phyloP scores from a whole-genome alignment of 345 rosid species.

The Rhodomyrtus tomentosa region DNA sequence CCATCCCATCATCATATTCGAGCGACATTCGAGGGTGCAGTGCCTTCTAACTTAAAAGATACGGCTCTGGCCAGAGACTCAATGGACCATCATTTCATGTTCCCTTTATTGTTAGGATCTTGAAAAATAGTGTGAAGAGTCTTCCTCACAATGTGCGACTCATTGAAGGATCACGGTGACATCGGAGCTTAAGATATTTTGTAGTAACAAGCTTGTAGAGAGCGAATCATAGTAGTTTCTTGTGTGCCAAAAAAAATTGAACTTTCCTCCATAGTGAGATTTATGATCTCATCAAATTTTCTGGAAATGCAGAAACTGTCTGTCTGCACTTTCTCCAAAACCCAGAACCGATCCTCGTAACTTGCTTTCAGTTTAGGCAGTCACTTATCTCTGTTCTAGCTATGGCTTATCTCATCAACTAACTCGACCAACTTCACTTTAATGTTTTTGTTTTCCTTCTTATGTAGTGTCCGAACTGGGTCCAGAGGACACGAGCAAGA shows the following conservation, averaged over 20 bases:
- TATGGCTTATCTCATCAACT: background rate
- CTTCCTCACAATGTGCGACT: background rate
- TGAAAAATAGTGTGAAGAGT: background rate
- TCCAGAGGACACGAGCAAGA: conserved; percentile 70
- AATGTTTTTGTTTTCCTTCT: background rate
- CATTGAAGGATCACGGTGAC: background rate
- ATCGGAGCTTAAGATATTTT: background rate
- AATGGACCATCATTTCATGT: background rate
- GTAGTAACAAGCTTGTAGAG: background rate
- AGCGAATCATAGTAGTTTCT: background rate
- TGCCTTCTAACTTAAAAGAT: background rate
- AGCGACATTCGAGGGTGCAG: background rate
- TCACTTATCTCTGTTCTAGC: background rate
- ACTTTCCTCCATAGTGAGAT: background rate
- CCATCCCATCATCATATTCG: background rate
- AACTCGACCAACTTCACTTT: background rate
- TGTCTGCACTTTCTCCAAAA: background rate
- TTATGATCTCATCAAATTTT: background rate
- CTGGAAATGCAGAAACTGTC: background rate
- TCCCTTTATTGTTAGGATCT: background rate
- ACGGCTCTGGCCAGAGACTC: background rate
- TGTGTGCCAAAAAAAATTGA: background rate
- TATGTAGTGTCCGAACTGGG: conserved; percentile 57
- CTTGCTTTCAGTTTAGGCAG: background rate
- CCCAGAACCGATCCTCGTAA: background rate